Base-by-base conservation (phyloP, 805 yeast genomes). In the Candida easanensis region DNA sequence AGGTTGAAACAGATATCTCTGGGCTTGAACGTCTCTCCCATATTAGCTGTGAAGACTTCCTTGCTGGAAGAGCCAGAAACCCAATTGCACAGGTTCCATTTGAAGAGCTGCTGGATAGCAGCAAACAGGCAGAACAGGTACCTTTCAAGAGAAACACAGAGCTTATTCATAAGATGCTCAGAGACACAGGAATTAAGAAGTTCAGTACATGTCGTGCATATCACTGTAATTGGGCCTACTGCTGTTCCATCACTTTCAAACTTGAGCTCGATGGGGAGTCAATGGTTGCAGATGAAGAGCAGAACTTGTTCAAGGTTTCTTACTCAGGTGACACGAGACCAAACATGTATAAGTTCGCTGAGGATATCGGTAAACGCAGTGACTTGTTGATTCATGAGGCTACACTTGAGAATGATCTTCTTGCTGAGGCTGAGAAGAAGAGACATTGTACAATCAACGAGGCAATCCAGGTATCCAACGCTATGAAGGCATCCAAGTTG, bases 241-340 rank as follows among this genome's bases (percentile, higher is more conserved):
- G 85, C 15, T 75, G 81, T 33, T 61, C 78, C 0, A 69, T 90
- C 10, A 59, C 72, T 2, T 75, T 84, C 42, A 63, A 62, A 8
- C 54, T 69, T 25, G 54, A 52, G 1, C 49, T 46, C 3, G 42
- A 51, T 7, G 46, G 62, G 15, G 25, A 14, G 20, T 33, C 33
- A 7, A 15, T 27, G 33, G 19, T 30, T 16, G 9, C 9, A n/a
- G 39, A 45, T 17, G 36, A 37, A 9, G 26, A 23, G 1, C 33
- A 41, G 3, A 41, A 42, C n/a, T 46, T 57, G 0, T 88, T 88
- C 68, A 84, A 78, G 52, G 70, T 90, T 1, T 83, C 97, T 1
- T 93, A 87, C 60, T 88, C 97, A 2, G 99, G 99, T 11, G 99
- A 93, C 60, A 88, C 98, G 0, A 77, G 97, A 54, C 99, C 99